Base-by-base conservation (phyloP, 768 basidiomycete species). In the Erythrobasidium yunnanense region DNA sequence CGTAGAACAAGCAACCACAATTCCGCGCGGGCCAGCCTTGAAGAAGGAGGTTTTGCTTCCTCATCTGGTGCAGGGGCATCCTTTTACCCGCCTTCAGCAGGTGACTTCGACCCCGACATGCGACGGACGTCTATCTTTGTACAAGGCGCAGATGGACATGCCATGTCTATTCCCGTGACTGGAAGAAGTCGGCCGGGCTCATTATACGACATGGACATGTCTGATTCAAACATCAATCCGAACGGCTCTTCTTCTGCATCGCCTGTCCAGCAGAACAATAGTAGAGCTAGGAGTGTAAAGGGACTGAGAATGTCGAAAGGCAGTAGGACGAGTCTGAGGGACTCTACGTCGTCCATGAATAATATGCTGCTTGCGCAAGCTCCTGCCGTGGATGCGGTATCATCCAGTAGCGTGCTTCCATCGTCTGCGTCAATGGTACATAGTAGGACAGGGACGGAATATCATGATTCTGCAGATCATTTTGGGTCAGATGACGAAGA, bases 71-170 rank as follows among this genome's bases (percentile, higher is more conserved):
- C 35, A 23, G 56, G 47, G 5, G 56, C 25, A 6, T 20, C 25
- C 4, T 63, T 51, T 30, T 51, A 8, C n/a, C 60, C 60, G 18
- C 60, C 60, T 33, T 63, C 60, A 1, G 65, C 65, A 29, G 65
- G 65, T 32, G 65, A 66, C 54, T 66, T 66, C 33, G 65, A 62
- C 13, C 51, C 42, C n/a, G 67, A 68, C 29, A 51, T 68, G 20
- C 57, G 67, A 8, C 25, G 67, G 55, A 22, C 42, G 1, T 51
- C 46, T 30, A 68, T 68, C 25, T 57, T 22, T 38, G 58, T 68
- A 2, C 32, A 42, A n/a, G 67, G 67, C 2, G 46, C 67, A n/a
- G 56, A 68, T 45, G 67, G 67, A 11, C 30, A 30, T 13, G 23
- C 38, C 34, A 50, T 49, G 32, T 42, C 25, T 23, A 45, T 68